Base-by-base conservation (phyloP, 257 asterid species). In the Solanum gracilifrons region DNA sequence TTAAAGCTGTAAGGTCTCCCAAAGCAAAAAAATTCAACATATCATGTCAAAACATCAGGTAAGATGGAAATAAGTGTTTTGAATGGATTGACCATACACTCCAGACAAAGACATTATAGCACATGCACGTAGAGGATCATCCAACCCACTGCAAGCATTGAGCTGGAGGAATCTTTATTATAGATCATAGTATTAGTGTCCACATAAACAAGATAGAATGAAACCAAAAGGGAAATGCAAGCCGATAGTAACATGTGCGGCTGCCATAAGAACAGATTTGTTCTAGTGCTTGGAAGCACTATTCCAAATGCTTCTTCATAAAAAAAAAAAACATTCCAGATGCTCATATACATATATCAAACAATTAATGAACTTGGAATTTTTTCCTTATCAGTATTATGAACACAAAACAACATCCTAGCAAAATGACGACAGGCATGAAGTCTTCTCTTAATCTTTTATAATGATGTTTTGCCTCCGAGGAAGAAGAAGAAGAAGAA, bases 1-100 rank as follows among this genome's bases (percentile, higher is more conserved):
- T n/a, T 87, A 39, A 89, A 87, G 62, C 29, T 80, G 85, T 80
- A 80, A 80, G 85, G 41, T 3, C 85, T 80, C 37, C 69, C 69
- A 18, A 80, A 46, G 85, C 7, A n/a, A 9, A 80, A 80, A 43
- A 18, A 18, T 0, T 29, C 23, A 13, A 80, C 48, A 48, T 18
- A 16, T 48, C 62, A 29, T 48, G 20, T 80, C 85, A 48, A 80
- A 80, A 80, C 9, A 80, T 80, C 69, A 48, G 85, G 43, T 29
- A 46, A 48, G 41, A 29, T 29, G 41, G 43, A 80, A 35, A 31
- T 9, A 48, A 46, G 68, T 80, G 29, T 80, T 29, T 27, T 46
- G 29, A 9, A 48, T 27, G 85, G 69, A 46, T 29, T 46, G 6
- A 29, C 12, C 66, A 80, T 3, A 21, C 29, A 48, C 69, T 48